These are phyloP conservation scores for Aspergillus awamori DNA, from an alignment of 2,329 filamentous ascomycete genomes.

Conservation along the genomic window DNA sequence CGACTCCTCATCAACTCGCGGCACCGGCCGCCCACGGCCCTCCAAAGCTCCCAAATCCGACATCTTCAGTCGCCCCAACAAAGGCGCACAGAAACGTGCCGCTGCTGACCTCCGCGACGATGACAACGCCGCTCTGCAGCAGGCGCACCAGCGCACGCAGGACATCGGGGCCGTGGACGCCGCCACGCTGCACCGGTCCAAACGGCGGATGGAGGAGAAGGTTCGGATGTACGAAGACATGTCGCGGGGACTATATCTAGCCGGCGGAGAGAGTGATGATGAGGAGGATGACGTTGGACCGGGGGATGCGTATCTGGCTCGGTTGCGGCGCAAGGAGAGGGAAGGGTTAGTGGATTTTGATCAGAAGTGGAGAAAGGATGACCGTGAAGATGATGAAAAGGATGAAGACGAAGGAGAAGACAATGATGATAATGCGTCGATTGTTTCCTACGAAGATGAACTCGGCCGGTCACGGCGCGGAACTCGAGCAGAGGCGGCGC, in stretches of 20 bases:
- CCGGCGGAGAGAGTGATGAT: constrained; percentile 41
- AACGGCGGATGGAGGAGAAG: constrained; percentile 86
- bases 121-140: constrained; percentile 58
- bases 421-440: constrained; percentile 57
- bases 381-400: constrained; percentile 45
- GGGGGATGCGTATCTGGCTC: constrained; percentile 53
- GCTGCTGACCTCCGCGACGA: constrained; percentile 58
- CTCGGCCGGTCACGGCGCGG: constrained; percentile 81
- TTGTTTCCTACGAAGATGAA: constrained; percentile 89
- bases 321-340: constrained; percentile 59
- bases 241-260: constrained; percentile 84
- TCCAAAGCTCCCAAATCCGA: constrained; percentile 62
- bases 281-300: constrained; percentile 26
- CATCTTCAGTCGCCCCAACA: constrained; percentile 70
- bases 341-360: constrained; percentile 85
- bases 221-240: constrained; percentile 83
- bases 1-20: constrained; percentile 49
- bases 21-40: constrained; percentile 44
- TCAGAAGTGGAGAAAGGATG: constrained; percentile 83
- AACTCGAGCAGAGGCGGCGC: constrained; percentile 68
- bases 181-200: constrained; percentile 64
- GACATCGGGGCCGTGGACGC: constrained; percentile 66
- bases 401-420: constrained; percentile 43
- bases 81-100: constrained; percentile 64
- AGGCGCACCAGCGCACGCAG: constrained; percentile 62